These are phyloP conservation scores for Zostera marina DNA, from an alignment of 116 monocot genomes.

Conservation along the genomic window DNA sequence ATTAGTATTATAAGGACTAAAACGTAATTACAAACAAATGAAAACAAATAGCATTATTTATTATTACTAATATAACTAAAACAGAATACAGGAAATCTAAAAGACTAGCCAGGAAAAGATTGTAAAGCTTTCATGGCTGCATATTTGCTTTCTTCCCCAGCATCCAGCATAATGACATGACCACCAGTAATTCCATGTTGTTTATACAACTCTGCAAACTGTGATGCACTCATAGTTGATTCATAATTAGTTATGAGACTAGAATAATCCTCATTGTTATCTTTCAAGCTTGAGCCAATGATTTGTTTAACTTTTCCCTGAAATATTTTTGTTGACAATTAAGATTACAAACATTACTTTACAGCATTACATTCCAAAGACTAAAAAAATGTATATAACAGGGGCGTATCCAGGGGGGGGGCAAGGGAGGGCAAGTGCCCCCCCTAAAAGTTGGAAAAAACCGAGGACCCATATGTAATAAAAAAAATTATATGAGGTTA, in stretches of 20 bases:
- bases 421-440: too few relatives aligned
- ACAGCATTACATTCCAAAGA: too few relatives aligned
- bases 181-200: slow-evolving; percentile 60
- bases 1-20: too few relatives aligned
- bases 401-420: too few relatives aligned
- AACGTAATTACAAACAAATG: too few relatives aligned
- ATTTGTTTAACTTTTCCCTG: slow-evolving; percentile 99
- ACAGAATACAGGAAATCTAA: not conserved
- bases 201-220: slow-evolving; percentile 63
- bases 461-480: too few relatives aligned
- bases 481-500: too few relatives aligned
- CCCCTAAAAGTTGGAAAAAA: too few relatives aligned
- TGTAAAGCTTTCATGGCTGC: slow-evolving; percentile 59
- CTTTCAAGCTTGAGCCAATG: slow-evolving; percentile 75
- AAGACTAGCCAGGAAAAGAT: slow-evolving; percentile 59
- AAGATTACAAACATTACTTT: not conserved
- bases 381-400: too few relatives aligned
- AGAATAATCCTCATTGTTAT: slow-evolving; percentile 17
- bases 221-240: slow-evolving; percentile 59
- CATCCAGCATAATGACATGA: slow-evolving; percentile 92
- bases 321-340: not conserved
- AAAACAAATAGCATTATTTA: not conserved
- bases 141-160: slow-evolving; percentile 44
- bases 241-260: slow-evolving; percentile 77
- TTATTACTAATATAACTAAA: not conserved